Percentiles rank a stretch among this genome's conserved stretches.
phyloP scores from a whole-genome alignment of 352 stramenopile genomes.

The Phytophthora pseudosyringae region DNA sequence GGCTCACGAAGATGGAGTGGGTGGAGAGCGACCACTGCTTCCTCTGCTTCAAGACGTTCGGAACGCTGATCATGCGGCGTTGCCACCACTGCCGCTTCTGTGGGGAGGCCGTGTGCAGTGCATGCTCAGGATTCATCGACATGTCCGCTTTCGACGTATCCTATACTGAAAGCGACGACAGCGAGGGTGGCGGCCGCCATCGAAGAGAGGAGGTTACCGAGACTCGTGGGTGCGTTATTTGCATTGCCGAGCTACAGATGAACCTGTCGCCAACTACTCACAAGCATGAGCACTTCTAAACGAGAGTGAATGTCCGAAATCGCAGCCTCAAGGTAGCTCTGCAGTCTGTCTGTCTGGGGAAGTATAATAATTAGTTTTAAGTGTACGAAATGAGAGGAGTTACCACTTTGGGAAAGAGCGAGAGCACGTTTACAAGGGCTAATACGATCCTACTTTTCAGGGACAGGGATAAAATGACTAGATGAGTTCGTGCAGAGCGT shows the following conservation, averaged over 20 bases:
- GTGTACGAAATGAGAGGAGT: too few species aligned
- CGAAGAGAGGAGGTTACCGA: slow-evolving; percentile 38
- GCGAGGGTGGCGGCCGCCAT: background rate
- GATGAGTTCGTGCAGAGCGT: too few species aligned
- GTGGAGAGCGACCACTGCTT: slow-evolving; percentile 60
- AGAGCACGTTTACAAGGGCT: too few species aligned
- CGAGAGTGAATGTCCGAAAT: too few species aligned
- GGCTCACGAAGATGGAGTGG: slow-evolving; percentile 49
- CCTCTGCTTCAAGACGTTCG: slow-evolving; percentile 68
- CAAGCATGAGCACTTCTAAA: too few species aligned
- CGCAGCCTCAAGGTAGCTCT: too few species aligned
- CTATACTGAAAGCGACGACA: slow-evolving; percentile 18
- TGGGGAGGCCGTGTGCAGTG: slow-evolving; percentile 64
- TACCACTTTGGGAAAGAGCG: too few species aligned
- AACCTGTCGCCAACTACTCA: slow-evolving; percentile 17
- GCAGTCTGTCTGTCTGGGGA: too few species aligned
- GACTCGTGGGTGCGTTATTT: slow-evolving; percentile 44
- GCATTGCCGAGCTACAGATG: slow-evolving; percentile 42
- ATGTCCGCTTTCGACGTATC: slow-evolving; percentile 41
- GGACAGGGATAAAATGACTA: too few species aligned
- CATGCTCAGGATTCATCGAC: slow-evolving; percentile 66
- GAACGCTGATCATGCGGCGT: slow-evolving; percentile 43
- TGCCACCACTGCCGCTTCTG: slow-evolving; percentile 79
- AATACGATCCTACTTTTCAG: too few species aligned
- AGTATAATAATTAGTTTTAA: too few species aligned